Conservation (phyloP, 441 rosid genomes). For the Arabidopsis lyrata region DNA sequence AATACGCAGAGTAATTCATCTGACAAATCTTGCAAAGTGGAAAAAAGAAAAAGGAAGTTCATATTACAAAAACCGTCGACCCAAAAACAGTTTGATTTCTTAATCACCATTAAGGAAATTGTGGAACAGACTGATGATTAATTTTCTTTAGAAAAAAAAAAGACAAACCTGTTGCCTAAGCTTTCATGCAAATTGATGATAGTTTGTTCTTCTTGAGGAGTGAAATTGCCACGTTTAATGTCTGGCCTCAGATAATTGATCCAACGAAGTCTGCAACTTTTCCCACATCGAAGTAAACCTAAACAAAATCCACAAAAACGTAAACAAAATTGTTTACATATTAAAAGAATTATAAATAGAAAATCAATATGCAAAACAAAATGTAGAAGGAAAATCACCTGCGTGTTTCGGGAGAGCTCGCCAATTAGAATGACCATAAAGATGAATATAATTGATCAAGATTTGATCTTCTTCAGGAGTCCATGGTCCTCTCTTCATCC, state of each 20-base stretch:
- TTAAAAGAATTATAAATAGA: not conserved
- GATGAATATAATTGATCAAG: conserved; percentile 44
- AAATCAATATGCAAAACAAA: not conserved
- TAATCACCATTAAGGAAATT: not conserved
- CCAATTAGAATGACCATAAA: conserved; percentile 55
- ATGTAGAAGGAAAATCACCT: conserved; percentile 37
- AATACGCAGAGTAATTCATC: too few species aligned
- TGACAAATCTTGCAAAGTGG: not conserved
- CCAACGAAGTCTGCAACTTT: conserved; percentile 71
- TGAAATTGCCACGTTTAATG: conserved; percentile 61
- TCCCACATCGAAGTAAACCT: conserved; percentile 64
- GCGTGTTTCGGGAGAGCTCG: conserved; percentile 57
- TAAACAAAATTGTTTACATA: not conserved
- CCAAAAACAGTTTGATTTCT: conserved; percentile 15
- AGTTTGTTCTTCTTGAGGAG: conserved; percentile 55
- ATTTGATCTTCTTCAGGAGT: conserved; percentile 52
- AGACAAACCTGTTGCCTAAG: conserved; percentile 57
- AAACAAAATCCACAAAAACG: not conserved
- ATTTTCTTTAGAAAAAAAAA: not conserved
- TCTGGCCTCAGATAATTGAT: conserved; percentile 60
- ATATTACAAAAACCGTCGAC: not conserved
- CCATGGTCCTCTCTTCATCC: conserved; percentile 62
- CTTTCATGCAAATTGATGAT: conserved; percentile 51
- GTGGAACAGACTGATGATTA: conserved; percentile 9
- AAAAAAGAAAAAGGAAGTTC: not conserved